A percentile compares a stretch with the other conserved stretches of the same genome.
These are phyloP conservation scores for Picea sitchensis DNA, from an alignment of 75 land plant genomes.

Conservation along the genomic window DNA sequence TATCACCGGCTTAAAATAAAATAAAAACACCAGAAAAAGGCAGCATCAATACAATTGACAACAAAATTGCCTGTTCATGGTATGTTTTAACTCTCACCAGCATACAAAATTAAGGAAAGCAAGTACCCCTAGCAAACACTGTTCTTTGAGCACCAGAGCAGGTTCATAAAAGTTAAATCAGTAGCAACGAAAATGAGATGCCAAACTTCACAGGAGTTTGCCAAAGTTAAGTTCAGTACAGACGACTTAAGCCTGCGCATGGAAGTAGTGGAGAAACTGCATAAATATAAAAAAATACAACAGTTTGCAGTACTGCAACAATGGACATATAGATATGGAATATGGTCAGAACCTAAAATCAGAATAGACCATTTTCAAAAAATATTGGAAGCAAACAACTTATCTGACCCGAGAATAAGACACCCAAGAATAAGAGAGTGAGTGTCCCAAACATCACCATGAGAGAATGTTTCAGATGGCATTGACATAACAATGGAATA, in stretches of 20 bases:
- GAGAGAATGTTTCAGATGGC: background rate
- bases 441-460: background rate
- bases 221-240: no score
- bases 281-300: background rate
- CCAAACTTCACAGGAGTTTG: background rate
- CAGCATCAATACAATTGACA: background rate
- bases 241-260: background rate
- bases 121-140: background rate
- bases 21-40: background rate
- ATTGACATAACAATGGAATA: background rate
- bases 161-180: background rate
- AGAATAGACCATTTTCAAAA: background rate
- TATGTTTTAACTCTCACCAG: background rate
- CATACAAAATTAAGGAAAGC: background rate
- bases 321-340: background rate
- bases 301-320: background rate
- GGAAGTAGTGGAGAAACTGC: background rate
- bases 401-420: background rate
- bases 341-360: background rate
- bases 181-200: background rate
- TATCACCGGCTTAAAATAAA: no score
- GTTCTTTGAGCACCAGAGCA: background rate
- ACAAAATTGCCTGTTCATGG: background rate
- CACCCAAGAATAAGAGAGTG: no score
- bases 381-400: background rate